Evolutionary conservation across 768 basidiomycete genomes (phyloP), one percentile per base, ranked within the genome.

Genomic region (Mrakia blollopis): DNA sequence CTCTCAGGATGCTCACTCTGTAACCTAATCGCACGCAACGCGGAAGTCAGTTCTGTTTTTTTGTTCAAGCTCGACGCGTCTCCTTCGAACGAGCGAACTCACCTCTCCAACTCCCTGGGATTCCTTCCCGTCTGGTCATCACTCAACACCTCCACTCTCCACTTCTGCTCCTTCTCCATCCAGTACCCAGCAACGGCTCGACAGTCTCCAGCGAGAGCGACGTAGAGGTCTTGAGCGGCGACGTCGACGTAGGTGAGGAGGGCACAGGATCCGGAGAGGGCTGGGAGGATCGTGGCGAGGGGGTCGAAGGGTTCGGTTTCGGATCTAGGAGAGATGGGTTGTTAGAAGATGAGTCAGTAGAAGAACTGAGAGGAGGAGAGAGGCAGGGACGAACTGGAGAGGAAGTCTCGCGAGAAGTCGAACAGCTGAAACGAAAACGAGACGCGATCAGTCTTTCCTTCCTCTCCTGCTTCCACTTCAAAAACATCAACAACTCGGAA

Each of bases 61-160:
- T 41, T 41, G 18, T n/a, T 32, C 44, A 18, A 1, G 50, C 28
- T 37, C 7, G 21, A 52, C 30, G 54, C 23, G 70, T 30, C 28
- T 21, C 2, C 14, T n/a, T 1, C 23, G 50, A 50, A 50, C 2
- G 52, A 11, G 21, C 8, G 1, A 61, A 81, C 86, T 71, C 80
- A 94, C 95, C 94, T 88, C 82, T 87, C 87, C 35, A 91, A 85
- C 84, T 99, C 97, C 65, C 88, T 90, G 23, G 88, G 89, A 82
- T 94, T 98, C 79, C 93, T 89, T 54, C 94, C 97, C 10, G 95
- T 98, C 85, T 98, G 95, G 82, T 98, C 97, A 83, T 98, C 94
- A 39, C 89, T 93, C 78, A 99, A 86, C n/a, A 92, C 92, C 82
- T 97, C 93, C 41, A 94, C 91, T 65, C 90, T 88, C 97, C 97